Base-by-base conservation (phyloP, 2,329 filamentous ascomycete genomes). In the Pseudocercospora cruenta region DNA sequence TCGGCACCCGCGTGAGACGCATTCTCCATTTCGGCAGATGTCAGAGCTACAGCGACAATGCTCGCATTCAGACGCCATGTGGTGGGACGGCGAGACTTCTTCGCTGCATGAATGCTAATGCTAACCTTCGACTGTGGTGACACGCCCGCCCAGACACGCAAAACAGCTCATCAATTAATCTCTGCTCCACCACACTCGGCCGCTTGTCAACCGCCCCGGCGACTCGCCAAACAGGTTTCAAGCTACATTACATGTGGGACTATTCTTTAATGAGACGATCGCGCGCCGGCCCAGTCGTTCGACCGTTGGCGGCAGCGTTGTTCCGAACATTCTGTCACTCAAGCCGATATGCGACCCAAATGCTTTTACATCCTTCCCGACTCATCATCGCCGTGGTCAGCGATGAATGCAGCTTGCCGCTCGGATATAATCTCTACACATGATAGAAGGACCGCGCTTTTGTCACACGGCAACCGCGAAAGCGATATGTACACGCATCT, bases 401-500 rank as follows among this genome's bases (percentile, higher is more conserved):
- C 24, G 24, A 16, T 24, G 22, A 28, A 60, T 62, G 54, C 60
- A 58, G 39, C 64, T 47, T 19, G 21, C 59, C 64, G 60, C 19
- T 58, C 64, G 64, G 59, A 53, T 43, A n/a, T 51, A 51, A 49
- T 49, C 26, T 60, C 31, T 39, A 16, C 28, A 22, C n/a, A 58
- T 19, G 31, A 1, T 39, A 24, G 1, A 14, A 14, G n/a, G 55
- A 58, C 31, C 16, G 10, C 22, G 33, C 55, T 28, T 39, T 26
- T 33, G 55, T 58, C 21, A 19, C 55, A 58, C 55, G 9, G 24
- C 33, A n/a, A 43, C 55, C 7, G 55, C 31, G 55, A 58, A 58
- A 24, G 55, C 55, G 55, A 58, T 43, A 43, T 43, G 39, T 43
- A 43, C 62, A 64, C 58, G 62, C 62, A 60, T 47, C 58, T 49